Evolutionary conservation across 371 early-diverging fungal species (phyloP).

Genomic region (Amoeboradix gromovi): DNA sequence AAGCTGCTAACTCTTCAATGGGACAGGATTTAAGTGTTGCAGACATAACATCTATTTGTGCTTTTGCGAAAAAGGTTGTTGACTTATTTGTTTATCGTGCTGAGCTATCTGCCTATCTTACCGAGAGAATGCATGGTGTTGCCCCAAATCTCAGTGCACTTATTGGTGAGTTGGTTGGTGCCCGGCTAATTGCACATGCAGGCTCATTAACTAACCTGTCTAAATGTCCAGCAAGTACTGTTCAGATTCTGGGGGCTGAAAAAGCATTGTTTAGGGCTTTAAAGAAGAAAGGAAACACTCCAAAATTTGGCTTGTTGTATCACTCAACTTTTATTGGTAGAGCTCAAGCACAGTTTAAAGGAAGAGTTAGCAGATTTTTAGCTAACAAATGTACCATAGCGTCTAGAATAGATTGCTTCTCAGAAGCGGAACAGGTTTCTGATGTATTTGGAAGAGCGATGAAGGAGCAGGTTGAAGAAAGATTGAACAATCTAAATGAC

Average conservation of each 20-base stretch:
- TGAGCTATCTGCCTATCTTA: conserved; percentile 58
- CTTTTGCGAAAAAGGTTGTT: conserved; percentile 73
- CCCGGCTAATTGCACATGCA: conserved; percentile 78
- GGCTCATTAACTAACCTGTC: conserved; percentile 85
- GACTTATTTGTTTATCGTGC: conserved; percentile 69
- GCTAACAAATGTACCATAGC: conserved; percentile 96
- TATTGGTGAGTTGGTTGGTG: conserved; percentile 86
- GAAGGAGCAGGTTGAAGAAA: conserved; percentile 77
- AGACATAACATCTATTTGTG: conserved; percentile 74
- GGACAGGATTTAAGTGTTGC: conserved; percentile 64
- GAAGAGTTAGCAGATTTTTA: conserved; percentile 81
- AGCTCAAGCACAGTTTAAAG: conserved; percentile 88
- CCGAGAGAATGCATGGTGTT: conserved; percentile 73
- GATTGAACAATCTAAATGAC: conserved; percentile 66
- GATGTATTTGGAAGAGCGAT: conserved; percentile 82
- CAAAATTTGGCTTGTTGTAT: conserved; percentile 95
- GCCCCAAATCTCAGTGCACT: conserved; percentile 93
- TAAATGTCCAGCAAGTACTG: conserved; percentile 88
- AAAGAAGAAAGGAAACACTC: conserved; percentile 90
- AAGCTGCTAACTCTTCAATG: conserved; percentile 82
- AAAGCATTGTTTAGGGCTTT: conserved; percentile 91
- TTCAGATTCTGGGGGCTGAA: conserved; percentile 97
- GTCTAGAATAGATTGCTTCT: conserved; percentile 88
- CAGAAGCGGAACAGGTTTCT: conserved; percentile 34
- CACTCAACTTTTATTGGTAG: conserved; percentile 81